phyloP scores from a whole-genome alignment of 2,329 filamentous ascomycete genomes.

The Aspergillus felis region DNA sequence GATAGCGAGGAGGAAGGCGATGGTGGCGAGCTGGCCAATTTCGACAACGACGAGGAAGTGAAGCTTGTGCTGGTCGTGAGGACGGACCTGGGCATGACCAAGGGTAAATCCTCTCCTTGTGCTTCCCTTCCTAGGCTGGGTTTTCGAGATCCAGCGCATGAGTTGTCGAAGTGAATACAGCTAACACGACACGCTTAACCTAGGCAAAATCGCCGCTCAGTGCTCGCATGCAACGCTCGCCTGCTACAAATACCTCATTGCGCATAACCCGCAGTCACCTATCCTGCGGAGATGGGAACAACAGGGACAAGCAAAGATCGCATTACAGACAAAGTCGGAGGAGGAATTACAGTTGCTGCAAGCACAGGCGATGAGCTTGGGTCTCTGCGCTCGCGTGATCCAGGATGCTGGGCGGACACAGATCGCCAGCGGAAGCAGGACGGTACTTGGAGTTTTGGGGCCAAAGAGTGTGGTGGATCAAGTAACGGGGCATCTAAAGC shows the following conservation, averaged over 20 bases:
- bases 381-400: constrained; percentile 84
- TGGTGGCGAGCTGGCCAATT: constrained; percentile 44
- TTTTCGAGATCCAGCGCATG: not conserved
- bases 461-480: constrained; percentile 83
- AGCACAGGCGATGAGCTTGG: constrained; percentile 75
- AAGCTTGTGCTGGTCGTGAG: constrained; percentile 90
- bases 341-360: constrained; percentile 73
- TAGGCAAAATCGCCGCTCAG: constrained; percentile 96
- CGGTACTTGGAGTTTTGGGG: constrained; percentile 78
- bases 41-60: constrained; percentile 68
- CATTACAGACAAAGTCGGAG: constrained; percentile 81
- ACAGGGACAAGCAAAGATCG: constrained; percentile 86
- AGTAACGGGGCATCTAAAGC: constrained; percentile 79
- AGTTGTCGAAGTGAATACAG: not conserved
- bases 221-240: constrained; percentile 94
- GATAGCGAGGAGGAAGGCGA: constrained; percentile 67
- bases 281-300: constrained; percentile 82
- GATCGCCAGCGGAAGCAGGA: constrained; percentile 89
- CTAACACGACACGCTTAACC: not conserved
- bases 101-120: constrained; percentile 57
- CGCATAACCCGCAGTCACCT: constrained; percentile 49
- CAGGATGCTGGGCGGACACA: constrained; percentile 95
- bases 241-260: constrained; percentile 82
- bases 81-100: constrained; percentile 95
- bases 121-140: not conserved